Percentiles rank a stretch among this genome's conserved stretches.
Conservation (phyloP, 441 rosid genomes). For the Isatis lusitanica region DNA sequence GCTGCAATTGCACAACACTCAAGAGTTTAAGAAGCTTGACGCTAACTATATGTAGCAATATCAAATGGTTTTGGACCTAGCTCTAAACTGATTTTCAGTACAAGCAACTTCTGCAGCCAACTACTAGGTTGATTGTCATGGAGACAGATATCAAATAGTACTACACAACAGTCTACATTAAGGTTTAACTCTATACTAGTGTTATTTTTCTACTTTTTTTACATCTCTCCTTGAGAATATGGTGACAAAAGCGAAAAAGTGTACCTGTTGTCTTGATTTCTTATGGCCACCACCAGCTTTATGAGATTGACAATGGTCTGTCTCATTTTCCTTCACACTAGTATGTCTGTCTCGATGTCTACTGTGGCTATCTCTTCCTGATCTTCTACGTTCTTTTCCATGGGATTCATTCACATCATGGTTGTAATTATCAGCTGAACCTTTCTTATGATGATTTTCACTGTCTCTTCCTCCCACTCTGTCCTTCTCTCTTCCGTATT, state of each 20-base stretch:
- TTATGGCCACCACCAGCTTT: slow-evolving; percentile 46
- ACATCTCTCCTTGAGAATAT: not conserved
- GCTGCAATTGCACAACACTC: slow-evolving; percentile 40
- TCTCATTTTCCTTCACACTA: slow-evolving; percentile 43
- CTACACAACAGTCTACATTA: not conserved
- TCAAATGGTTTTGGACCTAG: slow-evolving; percentile 6
- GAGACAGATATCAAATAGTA: slow-evolving; percentile 14
- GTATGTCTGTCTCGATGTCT: slow-evolving; percentile 53
- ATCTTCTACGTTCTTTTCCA: slow-evolving; percentile 44
- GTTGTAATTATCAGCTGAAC: slow-evolving; percentile 40
- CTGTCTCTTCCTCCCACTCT: slow-evolving; percentile 48
- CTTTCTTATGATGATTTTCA: slow-evolving; percentile 47
- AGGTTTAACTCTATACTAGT: not conserved
- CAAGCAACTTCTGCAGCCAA: not conserved
- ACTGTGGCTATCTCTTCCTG: slow-evolving; percentile 48
- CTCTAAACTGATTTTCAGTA: not conserved
- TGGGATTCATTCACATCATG: slow-evolving; percentile 41
- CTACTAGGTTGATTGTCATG: not conserved
- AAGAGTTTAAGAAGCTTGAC: not conserved
- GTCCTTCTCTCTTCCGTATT: slow-evolving; percentile 56
- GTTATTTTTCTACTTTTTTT: not conserved
- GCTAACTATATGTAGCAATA: not conserved
- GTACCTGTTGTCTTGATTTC: slow-evolving; percentile 51
- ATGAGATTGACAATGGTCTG: slow-evolving; percentile 43
- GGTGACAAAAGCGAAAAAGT: slow-evolving; percentile 10